Percentiles rank a stretch among this genome's conserved stretches.
Evolutionary conservation across 208 protist genomes (phyloP).

Genomic region (Trypanosoma lewisi): DNA sequence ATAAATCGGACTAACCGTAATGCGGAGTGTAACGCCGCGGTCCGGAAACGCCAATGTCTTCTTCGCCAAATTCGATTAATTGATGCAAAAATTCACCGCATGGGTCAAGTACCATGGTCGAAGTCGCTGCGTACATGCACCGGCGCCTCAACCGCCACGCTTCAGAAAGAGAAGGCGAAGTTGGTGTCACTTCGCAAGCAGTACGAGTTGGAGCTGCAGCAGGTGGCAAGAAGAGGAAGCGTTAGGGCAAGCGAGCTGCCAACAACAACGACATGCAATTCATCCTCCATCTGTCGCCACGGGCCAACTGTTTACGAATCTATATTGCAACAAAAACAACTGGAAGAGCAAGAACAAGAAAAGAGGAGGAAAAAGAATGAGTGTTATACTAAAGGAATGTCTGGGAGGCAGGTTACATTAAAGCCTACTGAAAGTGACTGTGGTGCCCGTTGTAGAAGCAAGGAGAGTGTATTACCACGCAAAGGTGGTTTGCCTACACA

Average conservation of each 20-base stretch:
- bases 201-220: slow-evolving; percentile 16
- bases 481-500: too few species aligned
- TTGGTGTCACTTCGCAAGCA: slow-evolving; percentile 9
- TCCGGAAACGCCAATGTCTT: slow-evolving; percentile 12
- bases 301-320: slow-evolving; percentile 19
- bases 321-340: slow-evolving; percentile 7
- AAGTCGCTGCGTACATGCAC: slow-evolving; percentile 5
- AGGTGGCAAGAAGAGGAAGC: neutral
- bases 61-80: slow-evolving; percentile 23
- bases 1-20: neutral
- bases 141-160: neutral
- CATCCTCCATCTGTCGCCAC: slow-evolving; percentile 7
- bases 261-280: neutral
- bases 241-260: neutral
- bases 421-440: neutral
- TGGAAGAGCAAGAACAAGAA: neutral
- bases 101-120: slow-evolving; percentile 12
- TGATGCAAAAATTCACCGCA: slow-evolving; percentile 15
- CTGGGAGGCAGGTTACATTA: neutral
- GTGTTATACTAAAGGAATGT: too few species aligned
- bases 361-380: neutral
- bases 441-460: neutral
- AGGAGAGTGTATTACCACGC: too few species aligned
- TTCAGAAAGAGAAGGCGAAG: slow-evolving; percentile 9
- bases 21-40: neutral